A percentile compares a stretch with the other conserved stretches of the same genome.
These are phyloP conservation scores for Mycena olivaceomarginata DNA, from an alignment of 768 basidiomycete genomes.

Conservation along the genomic window DNA sequence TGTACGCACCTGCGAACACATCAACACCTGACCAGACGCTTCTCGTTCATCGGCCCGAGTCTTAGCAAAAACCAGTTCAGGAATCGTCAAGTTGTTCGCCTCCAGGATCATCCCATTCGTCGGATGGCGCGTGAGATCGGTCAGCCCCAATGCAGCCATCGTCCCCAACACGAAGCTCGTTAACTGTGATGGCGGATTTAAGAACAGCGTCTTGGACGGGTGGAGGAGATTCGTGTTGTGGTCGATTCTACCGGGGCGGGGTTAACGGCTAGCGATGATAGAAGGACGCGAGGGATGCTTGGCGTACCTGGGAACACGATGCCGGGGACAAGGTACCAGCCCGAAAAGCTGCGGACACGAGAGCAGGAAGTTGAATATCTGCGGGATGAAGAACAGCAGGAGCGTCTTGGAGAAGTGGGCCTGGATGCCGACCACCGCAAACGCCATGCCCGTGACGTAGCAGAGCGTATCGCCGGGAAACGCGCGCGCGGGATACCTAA, in stretches of 20 bases:
- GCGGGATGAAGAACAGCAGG: conserved; percentile 96
- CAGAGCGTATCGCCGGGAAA: conserved; percentile 99
- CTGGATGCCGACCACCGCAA: conserved; percentile 97
- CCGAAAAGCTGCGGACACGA: conserved; percentile 97
- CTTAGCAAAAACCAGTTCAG: conserved; percentile 89
- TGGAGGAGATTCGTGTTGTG: conserved; percentile 83
- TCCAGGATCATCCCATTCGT: conserved; percentile 77
- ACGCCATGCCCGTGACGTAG: conserved; percentile 99
- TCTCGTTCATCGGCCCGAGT: conserved; percentile 92
- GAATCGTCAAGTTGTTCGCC: conserved; percentile 94
- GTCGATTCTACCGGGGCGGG: conserved; percentile 76
- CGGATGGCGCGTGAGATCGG: conserved; percentile 75
- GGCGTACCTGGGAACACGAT: conserved; percentile 91
- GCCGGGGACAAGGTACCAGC: conserved; percentile 94
- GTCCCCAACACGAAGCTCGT: conserved; percentile 74
- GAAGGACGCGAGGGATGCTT: not conserved
- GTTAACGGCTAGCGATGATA: not conserved
- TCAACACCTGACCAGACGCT: conserved; percentile 84
- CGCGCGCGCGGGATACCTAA: conserved; percentile 95
- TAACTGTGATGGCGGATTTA: conserved; percentile 72
- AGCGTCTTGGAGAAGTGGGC: conserved; percentile 98
- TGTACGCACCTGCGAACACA: conserved; percentile 80
- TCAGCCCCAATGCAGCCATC: conserved; percentile 79
- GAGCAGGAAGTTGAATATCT: conserved; percentile 97
- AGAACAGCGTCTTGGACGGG: conserved; percentile 83